Evolutionary conservation across 768 basidiomycete species (phyloP), one percentile per base, ranked within the genome.

Genomic region (Hypholoma sublateritium): DNA sequence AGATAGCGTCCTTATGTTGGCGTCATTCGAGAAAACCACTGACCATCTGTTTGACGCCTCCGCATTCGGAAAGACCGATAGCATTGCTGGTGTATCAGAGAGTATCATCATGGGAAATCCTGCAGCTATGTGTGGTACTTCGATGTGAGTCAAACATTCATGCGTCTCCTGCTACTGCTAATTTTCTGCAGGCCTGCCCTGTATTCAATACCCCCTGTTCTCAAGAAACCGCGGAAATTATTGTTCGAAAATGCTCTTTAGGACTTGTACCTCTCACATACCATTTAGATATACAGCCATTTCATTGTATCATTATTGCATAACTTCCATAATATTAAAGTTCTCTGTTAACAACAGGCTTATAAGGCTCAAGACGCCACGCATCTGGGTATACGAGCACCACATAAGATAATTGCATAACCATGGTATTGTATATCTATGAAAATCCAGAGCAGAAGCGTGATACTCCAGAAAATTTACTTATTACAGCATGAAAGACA

Each of bases 61-160:
- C 9, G 92, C 97, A 2, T 95, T 89, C 70, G 93, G 95, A 11
- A 98, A 98, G 73, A 93, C 87, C 49, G 97, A 99, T 67, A 85
- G 83, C 55, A 97, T 99, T 53, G 88, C 93, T 28, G 97, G 97
- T 50, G 96, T 99, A 5, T 98, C 97, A 17, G 97, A 99, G 72
- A 98, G 96, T 69, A 99, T 99, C 69, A 98, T 99, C 72, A 95
- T 99, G 94, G 95, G 95, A 32, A 97, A 96, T 66, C 88, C 95
- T 36, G 95, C 95, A 0, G 89, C 93, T 5, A 90, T 86, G 66
- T 95, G 94, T 66, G 95, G 95, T 24, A 98, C 95, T 8, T 95
- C 94, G 0, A 88, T 98, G 94, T 95, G 68, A 59, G 84, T 57
- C 21, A 21, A n/a, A n/a, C 14, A 25, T 7, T 21, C 50, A 41